Evolutionary conservation across 164 flowering plant genomes (phyloP).

Genomic region (Macadamia tetraphylla): DNA sequence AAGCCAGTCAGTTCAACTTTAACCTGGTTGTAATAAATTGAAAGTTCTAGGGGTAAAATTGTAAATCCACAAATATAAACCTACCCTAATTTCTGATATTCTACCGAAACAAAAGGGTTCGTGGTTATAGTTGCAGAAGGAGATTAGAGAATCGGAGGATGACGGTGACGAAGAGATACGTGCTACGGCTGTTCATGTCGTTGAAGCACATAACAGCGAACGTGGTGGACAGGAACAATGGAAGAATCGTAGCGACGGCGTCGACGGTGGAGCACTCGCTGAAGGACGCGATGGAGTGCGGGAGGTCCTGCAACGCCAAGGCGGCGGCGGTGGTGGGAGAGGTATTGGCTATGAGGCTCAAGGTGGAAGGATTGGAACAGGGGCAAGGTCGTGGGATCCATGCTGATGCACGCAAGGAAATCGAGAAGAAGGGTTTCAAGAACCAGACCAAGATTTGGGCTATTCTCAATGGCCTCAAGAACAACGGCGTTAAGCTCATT

Average conservation of each 20-base stretch:
- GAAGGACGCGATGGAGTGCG: constrained; percentile 61
- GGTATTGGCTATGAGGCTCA: constrained; percentile 88
- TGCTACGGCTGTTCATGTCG: constrained; percentile 68
- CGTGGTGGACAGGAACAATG: constrained; percentile 81
- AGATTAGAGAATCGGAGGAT: constrained; percentile 11
- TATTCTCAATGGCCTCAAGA: constrained; percentile 70
- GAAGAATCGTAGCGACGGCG: constrained; percentile 68
- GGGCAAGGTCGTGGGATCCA: constrained; percentile 73
- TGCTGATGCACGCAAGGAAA: constrained; percentile 61
- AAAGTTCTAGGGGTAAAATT: no score
- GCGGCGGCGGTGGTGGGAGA: constrained; percentile 85
- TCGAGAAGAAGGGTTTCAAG: constrained; percentile 75
- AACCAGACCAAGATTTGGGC: constrained; percentile 79
- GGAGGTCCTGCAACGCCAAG: constrained; percentile 86
- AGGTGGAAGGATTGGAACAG: constrained; percentile 78
- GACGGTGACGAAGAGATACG: constrained; percentile 65
- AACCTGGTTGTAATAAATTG: no score
- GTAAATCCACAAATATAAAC: no score
- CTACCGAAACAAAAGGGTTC: no score
- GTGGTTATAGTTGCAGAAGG: no score
- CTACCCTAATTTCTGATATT: no score
- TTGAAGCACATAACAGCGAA: constrained; percentile 93
- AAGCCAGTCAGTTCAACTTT: no score
- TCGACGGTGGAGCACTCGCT: constrained; percentile 87
- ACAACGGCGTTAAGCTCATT: constrained; percentile 62